phyloP scores from a whole-genome alignment of 306 rosid species.

The Vigna radiata region DNA sequence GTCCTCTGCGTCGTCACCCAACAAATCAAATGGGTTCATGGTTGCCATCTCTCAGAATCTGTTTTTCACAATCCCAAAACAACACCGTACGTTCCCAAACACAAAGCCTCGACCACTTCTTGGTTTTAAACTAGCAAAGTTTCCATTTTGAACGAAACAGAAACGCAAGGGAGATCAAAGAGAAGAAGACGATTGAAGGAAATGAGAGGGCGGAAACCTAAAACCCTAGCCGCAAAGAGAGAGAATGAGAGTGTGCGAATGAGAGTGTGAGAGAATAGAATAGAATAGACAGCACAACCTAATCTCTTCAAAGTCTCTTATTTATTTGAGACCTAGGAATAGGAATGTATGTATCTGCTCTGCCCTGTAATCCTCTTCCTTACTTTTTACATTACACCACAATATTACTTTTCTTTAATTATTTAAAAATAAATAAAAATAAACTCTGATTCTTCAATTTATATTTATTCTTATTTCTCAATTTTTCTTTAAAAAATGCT shows the following conservation, averaged over 20 bases:
- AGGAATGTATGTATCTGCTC: neutral
- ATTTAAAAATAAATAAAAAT: too few relatives aligned
- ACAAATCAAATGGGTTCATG: slow-evolving; percentile 85
- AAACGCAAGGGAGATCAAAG: slow-evolving; percentile 30
- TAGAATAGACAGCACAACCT: slow-evolving; percentile 40
- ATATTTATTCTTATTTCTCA: neutral
- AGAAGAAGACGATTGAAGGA: neutral
- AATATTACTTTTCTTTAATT: neutral
- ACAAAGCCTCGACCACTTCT: slow-evolving; percentile 1
- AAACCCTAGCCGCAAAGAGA: slow-evolving; percentile 88
- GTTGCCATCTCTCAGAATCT: slow-evolving; percentile 64
- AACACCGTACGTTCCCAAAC: slow-evolving; percentile 15
- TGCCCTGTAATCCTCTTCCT: neutral
- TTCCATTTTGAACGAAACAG: slow-evolving; percentile 48
- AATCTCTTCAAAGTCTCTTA: slow-evolving; percentile 49
- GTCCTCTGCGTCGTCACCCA: slow-evolving; percentile 94
- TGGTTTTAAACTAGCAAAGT: slow-evolving; percentile 38
- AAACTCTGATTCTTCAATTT: too few relatives aligned
- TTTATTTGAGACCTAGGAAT: slow-evolving; percentile 43
- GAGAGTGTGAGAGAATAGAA: slow-evolving; percentile 3
- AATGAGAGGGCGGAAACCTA: slow-evolving; percentile 51
- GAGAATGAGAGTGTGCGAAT: slow-evolving; percentile 19
- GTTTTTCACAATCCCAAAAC: neutral
- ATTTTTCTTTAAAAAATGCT: too few relatives aligned
- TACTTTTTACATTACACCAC: neutral